These are phyloP conservation scores for Chrysoporthe puriensis DNA, from an alignment of 2,329 filamentous ascomycete species.

Conservation along the genomic window DNA sequence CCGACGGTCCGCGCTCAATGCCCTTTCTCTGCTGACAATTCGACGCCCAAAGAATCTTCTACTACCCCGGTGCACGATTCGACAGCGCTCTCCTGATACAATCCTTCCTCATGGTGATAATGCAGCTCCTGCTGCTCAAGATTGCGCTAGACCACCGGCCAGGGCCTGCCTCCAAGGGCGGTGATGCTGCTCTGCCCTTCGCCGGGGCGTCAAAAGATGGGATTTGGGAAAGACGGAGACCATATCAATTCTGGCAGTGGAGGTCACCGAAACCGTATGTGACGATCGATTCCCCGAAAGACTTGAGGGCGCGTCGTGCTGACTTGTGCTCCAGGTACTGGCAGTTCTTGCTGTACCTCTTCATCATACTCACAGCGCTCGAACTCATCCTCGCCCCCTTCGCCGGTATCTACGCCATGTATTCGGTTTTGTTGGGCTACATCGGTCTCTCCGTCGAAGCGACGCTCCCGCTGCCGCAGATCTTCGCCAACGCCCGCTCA, in stretches of 20 bases:
- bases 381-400: slow-evolving; percentile 69
- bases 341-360: slow-evolving; percentile 74
- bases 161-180: slow-evolving; percentile 60
- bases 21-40: slow-evolving; percentile 20
- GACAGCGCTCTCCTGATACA: slow-evolving; percentile 67
- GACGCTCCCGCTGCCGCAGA: slow-evolving; percentile 79
- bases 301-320: slow-evolving; percentile 26
- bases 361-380: slow-evolving; percentile 60
- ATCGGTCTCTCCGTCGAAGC: slow-evolving; percentile 80
- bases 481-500: slow-evolving; percentile 69
- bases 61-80: slow-evolving; percentile 69
- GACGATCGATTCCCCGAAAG: not conserved
- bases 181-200: slow-evolving; percentile 66
- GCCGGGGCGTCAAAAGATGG: slow-evolving; percentile 50
- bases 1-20: not conserved
- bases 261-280: slow-evolving; percentile 67
- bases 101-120: slow-evolving; percentile 66
- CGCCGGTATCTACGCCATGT: slow-evolving; percentile 61
- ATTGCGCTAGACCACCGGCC: slow-evolving; percentile 71
- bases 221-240: slow-evolving; percentile 53
- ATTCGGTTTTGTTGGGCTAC: slow-evolving; percentile 71
- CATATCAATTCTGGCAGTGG: slow-evolving; percentile 86
- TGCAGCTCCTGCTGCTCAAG: slow-evolving; percentile 67
- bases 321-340: slow-evolving; percentile 63
- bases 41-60: slow-evolving; percentile 60